phyloP scores from a whole-genome alignment of 805 yeast species.

The Lachancea quebecensis region DNA sequence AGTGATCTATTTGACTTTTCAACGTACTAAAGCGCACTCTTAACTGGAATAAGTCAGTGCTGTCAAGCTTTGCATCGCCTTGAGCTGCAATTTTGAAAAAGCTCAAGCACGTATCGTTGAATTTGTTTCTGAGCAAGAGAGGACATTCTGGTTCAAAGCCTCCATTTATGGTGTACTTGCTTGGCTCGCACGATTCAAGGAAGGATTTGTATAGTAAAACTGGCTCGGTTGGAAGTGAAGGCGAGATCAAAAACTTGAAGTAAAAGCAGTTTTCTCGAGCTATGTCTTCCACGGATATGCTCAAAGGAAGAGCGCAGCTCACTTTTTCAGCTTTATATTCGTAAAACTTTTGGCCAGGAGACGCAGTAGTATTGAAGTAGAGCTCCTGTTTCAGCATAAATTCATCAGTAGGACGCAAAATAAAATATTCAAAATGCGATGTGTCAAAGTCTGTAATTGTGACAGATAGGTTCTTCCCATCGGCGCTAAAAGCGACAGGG shows the following conservation, averaged over 20 bases:
- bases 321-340: conserved; percentile 13
- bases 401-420: conserved; percentile 12
- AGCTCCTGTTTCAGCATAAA: conserved; percentile 14
- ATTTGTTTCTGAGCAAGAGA: conserved; percentile 15
- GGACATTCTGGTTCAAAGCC: conserved; percentile 16
- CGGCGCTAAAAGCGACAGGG: conserved; percentile 5
- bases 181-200: conserved; percentile 6
- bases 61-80: conserved; percentile 10
- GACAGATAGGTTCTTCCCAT: conserved; percentile 2
- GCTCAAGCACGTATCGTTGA: conserved; percentile 21
- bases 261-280: conserved; percentile 22
- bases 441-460: conserved; percentile 2
- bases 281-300: conserved; percentile 31
- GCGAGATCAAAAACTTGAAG: conserved; percentile 26
- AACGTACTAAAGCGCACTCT: conserved; percentile 20
- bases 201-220: conserved; percentile 17
- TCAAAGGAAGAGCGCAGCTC: conserved; percentile 22
- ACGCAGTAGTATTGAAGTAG: conserved; percentile 9
- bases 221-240: conserved; percentile 23
- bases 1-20: conserved; percentile 23
- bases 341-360: conserved; percentile 9
- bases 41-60: conserved; percentile 19
- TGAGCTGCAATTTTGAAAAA: conserved; percentile 20
- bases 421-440: conserved; percentile 14
- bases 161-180: conserved; percentile 18